These are phyloP conservation scores for Penicillium nucicola DNA, from an alignment of 495 filamentous ascomycete species.

Conservation along the genomic window DNA sequence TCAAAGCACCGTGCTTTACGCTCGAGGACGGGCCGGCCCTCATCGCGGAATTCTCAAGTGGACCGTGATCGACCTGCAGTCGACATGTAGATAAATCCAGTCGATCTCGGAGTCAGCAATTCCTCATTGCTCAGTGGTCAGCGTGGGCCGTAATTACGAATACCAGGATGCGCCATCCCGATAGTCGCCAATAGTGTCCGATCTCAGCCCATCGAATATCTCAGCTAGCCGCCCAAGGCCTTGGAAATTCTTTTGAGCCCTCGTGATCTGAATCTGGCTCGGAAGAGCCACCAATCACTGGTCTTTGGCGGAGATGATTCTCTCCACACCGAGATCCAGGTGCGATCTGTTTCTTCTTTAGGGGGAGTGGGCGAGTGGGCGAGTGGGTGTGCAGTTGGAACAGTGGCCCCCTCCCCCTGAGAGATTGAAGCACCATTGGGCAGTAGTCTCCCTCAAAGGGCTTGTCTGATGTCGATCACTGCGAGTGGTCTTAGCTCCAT, in stretches of 20 bases:
- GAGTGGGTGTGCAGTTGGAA: background rate
- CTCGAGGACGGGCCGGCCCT: conserved; percentile 32
- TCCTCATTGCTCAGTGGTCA: conserved; percentile 6
- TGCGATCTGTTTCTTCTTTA: conserved; percentile 1
- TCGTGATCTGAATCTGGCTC: conserved; percentile 15
- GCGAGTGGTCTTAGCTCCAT: background rate
- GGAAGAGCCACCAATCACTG: background rate
- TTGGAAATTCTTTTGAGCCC: conserved; percentile 23
- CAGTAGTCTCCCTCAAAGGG: background rate
- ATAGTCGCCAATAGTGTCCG: conserved; percentile 29
- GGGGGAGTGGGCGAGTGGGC: background rate
- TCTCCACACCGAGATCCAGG: background rate
- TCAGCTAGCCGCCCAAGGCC: conserved; percentile 38
- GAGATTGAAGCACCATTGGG: background rate
- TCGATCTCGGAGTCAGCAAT: conserved; percentile 9
- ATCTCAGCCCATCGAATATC: conserved; percentile 29
- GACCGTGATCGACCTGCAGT: conserved; percentile 26
- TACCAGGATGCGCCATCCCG: conserved; percentile 23
- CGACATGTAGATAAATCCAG: conserved; percentile 19
- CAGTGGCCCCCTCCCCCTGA: background rate
- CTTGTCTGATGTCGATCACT: conserved; percentile 1
- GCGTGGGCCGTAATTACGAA: conserved; percentile 7
- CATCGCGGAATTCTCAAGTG: conserved; percentile 23
- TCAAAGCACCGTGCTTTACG: conserved; percentile 5
- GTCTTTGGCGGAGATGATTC: background rate